A percentile compares a stretch with the other conserved stretches of the same genome.
These are phyloP conservation scores for Tricholoma furcatifolium DNA, from an alignment of 768 basidiomycete species.

Conservation along the genomic window DNA sequence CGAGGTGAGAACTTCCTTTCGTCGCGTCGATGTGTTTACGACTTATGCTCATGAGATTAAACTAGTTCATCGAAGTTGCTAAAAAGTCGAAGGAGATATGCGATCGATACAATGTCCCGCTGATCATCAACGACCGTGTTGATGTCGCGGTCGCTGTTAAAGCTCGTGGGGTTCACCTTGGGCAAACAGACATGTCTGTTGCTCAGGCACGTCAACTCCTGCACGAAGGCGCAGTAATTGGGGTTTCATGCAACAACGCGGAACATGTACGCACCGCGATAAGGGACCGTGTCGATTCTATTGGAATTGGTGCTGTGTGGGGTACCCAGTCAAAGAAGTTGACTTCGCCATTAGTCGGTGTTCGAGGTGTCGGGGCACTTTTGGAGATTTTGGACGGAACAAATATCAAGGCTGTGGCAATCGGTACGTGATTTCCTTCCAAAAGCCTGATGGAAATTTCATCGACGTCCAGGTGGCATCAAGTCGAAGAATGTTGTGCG, in stretches of 20 bases:
- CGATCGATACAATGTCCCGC: slow-evolving; percentile 71
- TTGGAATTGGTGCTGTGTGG: slow-evolving; percentile 88
- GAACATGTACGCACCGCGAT: slow-evolving; percentile 65
- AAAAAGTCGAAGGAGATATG: slow-evolving; percentile 67
- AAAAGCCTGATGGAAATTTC: neutral
- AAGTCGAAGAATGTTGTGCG: slow-evolving; percentile 76
- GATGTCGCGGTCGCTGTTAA: slow-evolving; percentile 82
- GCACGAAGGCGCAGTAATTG: slow-evolving; percentile 70
- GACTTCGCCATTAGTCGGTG: slow-evolving; percentile 62
- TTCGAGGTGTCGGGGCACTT: slow-evolving; percentile 67
- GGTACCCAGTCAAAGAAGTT: slow-evolving; percentile 78
- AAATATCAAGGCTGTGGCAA: slow-evolving; percentile 72
- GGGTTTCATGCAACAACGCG: slow-evolving; percentile 72
- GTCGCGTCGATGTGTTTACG: neutral
- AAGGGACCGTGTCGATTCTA: slow-evolving; percentile 71
- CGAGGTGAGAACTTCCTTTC: slow-evolving; percentile 50
- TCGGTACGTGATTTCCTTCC: slow-evolving; percentile 55
- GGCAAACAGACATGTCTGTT: slow-evolving; percentile 84
- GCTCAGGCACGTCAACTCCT: slow-evolving; percentile 64
- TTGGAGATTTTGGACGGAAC: slow-evolving; percentile 65
- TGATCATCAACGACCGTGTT: slow-evolving; percentile 86
- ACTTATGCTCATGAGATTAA: neutral
- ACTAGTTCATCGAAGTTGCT: slow-evolving; percentile 78
- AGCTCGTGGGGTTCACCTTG: slow-evolving; percentile 83
- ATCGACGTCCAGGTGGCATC: slow-evolving; percentile 66